Evolutionary conservation across 2,329 filamentous ascomycete genomes (phyloP), one percentile per base, ranked within the genome.

Genomic region (Blastomyces silverae): DNA sequence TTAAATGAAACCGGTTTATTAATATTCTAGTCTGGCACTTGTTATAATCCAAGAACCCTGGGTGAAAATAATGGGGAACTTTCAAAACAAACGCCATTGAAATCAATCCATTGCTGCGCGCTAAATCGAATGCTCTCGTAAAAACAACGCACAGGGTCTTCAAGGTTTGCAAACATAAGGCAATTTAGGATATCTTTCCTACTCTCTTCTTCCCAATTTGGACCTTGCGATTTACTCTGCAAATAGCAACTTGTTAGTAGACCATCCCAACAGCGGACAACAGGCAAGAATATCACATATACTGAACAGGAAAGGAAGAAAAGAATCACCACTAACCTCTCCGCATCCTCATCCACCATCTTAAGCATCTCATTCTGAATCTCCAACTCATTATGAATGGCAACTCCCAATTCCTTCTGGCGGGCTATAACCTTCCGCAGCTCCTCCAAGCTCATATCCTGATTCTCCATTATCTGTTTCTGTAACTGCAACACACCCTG

Each of bases 401-500:
- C 78, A 34, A 85, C 81, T 1, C 85, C 85, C 75, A 88, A 79
- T 71, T 88, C 84, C 71, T 81, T 83, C 78, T 87, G 83, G 66
- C 85, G 75, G 44, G 81, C 74, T 53, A 87, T 82, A 46, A 85
- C 83, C 68, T 83, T 84, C 56, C 82, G 80, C 68, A 88, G 70
- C 67, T 84, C 82, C 55, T 85, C 78, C 3, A 88, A 79, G 70
- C 84, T 84, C 69, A 82, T 75, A 66, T 88, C 85, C 70, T 88
- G 86, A 61, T 86, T 82, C 57, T 79, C 72, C 76, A 88, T 87
- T 64, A 85, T 81, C 70, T 87, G 83, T 68, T 82, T 79, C 74
- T 88, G 86, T 66, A 88, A 71, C 73, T 87, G 85, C 69, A 88
- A 67, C 17, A 88, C 83, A 0, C 85, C 85, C n/a, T 82, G 76